Evolutionary conservation across 768 basidiomycete genomes (phyloP), one percentile per base, ranked within the genome.

Genomic region (Tylopilus rubrobrunneus): DNA sequence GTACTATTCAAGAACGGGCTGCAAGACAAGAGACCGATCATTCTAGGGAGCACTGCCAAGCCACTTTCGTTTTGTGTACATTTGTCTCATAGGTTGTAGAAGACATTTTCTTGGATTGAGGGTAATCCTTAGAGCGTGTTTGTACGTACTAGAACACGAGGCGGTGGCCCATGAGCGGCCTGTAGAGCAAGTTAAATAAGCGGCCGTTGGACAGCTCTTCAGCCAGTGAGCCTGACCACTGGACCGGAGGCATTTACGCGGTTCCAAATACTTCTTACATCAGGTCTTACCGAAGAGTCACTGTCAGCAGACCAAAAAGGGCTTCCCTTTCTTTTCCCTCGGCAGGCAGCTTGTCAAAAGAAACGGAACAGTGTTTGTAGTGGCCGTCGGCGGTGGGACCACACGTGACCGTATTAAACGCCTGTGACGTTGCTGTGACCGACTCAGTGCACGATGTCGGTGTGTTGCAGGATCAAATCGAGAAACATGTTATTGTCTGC

Each of bases 1-100:
- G 67, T 63, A 0, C 60, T 67, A 42, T 64, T 66, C 60, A 62
- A 57, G 33, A 55, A 63, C 34, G 62, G 55, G 49, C 48, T 59
- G 43, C 62, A 56, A 34, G 52, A 11, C 15, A 45, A 39, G 33
- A 19, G 4, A 41, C 28, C 39, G n/a, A 40, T 36, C 41, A 43
- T 48, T 23, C 40, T 28, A 10, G 28, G 25, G 37, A 45, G 42
- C 43, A 48, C 23, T 15, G 10, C 34, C 31, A 23, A 10, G 2
- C 23, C 42, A 45, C 42, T 27, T 43, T 11, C 21, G n/a, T 21
- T 36, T 17, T 49, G 37, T 29, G 40, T 17, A 40, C 10, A 31
- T 31, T 11, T 14, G n/a, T 37, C 29, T 48, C 5, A 9, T 37
- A 39, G 39, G 17, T 28, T 36, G 36, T 37, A 17, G 36, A 31